A percentile compares a stretch with the other conserved stretches of the same genome.
These are phyloP conservation scores for Pseudonitzschia multiseries DNA, from an alignment of 108 stramenopile species.

Conservation along the genomic window DNA sequence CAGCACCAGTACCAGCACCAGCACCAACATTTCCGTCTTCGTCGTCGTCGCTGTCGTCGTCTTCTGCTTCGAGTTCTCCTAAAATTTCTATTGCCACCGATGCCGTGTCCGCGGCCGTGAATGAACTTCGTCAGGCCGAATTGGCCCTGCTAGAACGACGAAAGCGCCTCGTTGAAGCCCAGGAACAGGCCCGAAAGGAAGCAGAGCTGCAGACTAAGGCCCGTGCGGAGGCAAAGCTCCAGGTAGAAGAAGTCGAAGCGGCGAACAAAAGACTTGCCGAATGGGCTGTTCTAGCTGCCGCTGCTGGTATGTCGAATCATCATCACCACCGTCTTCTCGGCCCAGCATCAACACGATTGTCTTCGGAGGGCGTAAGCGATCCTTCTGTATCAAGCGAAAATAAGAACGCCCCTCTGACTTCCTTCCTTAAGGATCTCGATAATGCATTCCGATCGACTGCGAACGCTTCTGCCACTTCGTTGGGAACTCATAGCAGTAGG, in stretches of 20 bases:
- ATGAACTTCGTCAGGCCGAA: slow-evolving; percentile 2
- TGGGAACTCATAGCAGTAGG: background rate
- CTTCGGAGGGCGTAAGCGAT: background rate
- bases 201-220: background rate
- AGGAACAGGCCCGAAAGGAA: background rate
- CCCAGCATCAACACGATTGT: background rate
- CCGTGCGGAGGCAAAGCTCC: background rate
- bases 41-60: too few relatives aligned
- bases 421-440: slow-evolving; percentile 5
- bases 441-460: slow-evolving; percentile 1
- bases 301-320: background rate
- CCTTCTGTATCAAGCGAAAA: background rate
- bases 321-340: background rate
- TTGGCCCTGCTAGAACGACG: background rate
- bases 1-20: too few relatives aligned
- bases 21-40: too few relatives aligned
- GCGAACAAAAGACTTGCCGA: background rate
- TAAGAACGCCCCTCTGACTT: background rate
- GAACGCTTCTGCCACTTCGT: background rate
- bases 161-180: background rate
- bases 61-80: background rate
- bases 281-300: background rate
- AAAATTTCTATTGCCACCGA: background rate
- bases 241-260: background rate
- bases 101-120: background rate